Evolutionary conservation across 164 flowering plant species (phyloP).

Genomic region (Sedum album): DNA sequence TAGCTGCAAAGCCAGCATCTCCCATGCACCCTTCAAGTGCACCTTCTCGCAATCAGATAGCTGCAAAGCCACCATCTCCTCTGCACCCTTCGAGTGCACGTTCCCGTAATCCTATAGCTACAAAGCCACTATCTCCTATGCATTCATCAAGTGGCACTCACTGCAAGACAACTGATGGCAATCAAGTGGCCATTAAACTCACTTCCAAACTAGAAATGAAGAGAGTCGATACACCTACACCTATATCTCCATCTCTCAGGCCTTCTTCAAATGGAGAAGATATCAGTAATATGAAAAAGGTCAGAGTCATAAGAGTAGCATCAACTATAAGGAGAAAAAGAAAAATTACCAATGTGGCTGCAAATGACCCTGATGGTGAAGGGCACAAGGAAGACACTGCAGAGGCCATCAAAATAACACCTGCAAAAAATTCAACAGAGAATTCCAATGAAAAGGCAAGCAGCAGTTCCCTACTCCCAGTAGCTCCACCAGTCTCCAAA

Average conservation of each 20-base stretch:
- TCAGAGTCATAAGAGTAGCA: conserved; percentile 17
- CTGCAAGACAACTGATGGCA: conserved; percentile 11
- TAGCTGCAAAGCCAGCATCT: not conserved
- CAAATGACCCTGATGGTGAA: conserved; percentile 9
- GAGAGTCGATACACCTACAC: conserved; percentile 15
- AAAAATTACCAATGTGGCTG: conserved; percentile 12
- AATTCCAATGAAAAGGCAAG: conserved; percentile 15
- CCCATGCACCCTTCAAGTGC: not conserved
- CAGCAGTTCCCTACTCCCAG: conserved; percentile 8
- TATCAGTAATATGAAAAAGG: conserved; percentile 22
- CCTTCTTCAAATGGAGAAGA: conserved; percentile 21
- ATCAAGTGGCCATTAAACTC: conserved; percentile 11
- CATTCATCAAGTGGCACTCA: not conserved
- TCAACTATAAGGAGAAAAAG: conserved; percentile 22
- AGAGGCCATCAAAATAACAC: conserved; percentile 24
- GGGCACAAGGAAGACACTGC: conserved; percentile 24
- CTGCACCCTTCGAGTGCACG: not conserved
- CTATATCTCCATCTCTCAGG: conserved; percentile 22
- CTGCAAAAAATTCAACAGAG: conserved; percentile 15
- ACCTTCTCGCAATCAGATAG: not conserved
- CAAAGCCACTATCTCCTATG: not conserved
- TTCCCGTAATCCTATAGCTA: not conserved
- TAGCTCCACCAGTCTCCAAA: conserved; percentile 10
- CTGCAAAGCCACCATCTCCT: not conserved
- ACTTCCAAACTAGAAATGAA: conserved; percentile 19